Conservation (phyloP, 306 rosid species). For the Acmispon strigosus region DNA sequence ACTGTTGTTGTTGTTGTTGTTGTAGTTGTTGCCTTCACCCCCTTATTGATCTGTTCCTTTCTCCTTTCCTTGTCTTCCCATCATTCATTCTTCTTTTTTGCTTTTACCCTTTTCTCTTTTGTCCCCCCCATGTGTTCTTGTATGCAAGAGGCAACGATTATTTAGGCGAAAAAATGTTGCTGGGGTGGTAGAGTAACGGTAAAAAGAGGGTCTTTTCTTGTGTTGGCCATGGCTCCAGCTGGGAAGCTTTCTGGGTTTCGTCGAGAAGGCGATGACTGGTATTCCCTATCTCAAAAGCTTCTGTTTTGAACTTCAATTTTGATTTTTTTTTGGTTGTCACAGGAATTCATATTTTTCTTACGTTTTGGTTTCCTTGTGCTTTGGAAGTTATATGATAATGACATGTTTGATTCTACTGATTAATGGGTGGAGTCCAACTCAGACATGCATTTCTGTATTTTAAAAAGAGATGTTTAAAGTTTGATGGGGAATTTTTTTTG, state of each 20-base stretch:
- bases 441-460: constrained; percentile 14
- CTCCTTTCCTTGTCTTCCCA: constrained; percentile 24
- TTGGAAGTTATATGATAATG: constrained; percentile 15
- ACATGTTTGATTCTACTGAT: constrained; percentile 4
- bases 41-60: constrained; percentile 24
- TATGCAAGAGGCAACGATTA: constrained; percentile 12
- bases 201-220: constrained; percentile 17
- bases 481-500: not conserved
- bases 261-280: constrained; percentile 78
- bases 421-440: constrained; percentile 13
- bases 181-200: constrained; percentile 31
- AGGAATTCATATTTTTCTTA: not conserved
- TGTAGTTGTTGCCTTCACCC: constrained; percentile 11
- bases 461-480: constrained; percentile 2
- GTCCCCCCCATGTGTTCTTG: not conserved
- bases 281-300: constrained; percentile 12
- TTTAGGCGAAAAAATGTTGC: constrained; percentile 28
- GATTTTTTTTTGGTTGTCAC: not conserved
- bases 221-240: constrained; percentile 66
- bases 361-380: not conserved
- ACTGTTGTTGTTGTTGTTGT: constrained; percentile 2
- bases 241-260: constrained; percentile 71
- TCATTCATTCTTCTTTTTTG: not conserved
- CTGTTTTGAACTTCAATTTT: not conserved
- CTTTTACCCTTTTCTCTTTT: constrained; percentile 6